Conservation (phyloP, 1,139 yeast species). For the Lizanozyma gosingica region DNA sequence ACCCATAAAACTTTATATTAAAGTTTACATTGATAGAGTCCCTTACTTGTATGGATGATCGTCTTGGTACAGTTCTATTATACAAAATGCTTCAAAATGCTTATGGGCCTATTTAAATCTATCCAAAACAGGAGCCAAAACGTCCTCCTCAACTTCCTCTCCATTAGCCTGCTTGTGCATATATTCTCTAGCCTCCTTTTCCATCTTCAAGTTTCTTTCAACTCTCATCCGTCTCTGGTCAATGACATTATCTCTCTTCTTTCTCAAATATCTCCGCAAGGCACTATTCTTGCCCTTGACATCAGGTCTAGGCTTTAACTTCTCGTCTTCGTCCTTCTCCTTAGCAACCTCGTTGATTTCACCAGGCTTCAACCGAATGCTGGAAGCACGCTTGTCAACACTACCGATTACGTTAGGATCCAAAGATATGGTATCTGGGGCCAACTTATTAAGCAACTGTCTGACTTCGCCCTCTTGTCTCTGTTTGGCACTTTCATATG, state of each 20-base stretch:
- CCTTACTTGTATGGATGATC: no score
- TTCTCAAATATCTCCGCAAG: conserved; percentile 70
- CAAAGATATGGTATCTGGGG: conserved; percentile 85
- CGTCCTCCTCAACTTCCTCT: conserved; percentile 41
- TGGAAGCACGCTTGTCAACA: conserved; percentile 62
- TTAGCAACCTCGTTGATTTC: conserved; percentile 41
- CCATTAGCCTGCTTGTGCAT: conserved; percentile 41
- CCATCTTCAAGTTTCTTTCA: conserved; percentile 68
- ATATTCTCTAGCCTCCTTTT: conserved; percentile 63
- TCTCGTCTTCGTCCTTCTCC: conserved; percentile 24
- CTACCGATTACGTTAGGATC: conserved; percentile 87
- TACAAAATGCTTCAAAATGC: no score
- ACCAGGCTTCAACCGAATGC: conserved; percentile 55
- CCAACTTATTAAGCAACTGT: conserved; percentile 73
- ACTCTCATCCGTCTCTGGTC: conserved; percentile 80
- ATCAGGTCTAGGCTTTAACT: conserved; percentile 45
- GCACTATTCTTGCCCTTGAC: conserved; percentile 78
- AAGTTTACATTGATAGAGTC: no score
- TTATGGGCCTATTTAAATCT: no score
- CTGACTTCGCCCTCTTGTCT: conserved; percentile 93
- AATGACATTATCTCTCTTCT: conserved; percentile 77
- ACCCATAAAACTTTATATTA: no score
- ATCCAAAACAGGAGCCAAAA: conserved; percentile 47
- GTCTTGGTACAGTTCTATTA: no score
- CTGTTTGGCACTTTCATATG: conserved; percentile 85